Base-by-base conservation (phyloP, 441 rosid species). In the Breynia disticha region DNA sequence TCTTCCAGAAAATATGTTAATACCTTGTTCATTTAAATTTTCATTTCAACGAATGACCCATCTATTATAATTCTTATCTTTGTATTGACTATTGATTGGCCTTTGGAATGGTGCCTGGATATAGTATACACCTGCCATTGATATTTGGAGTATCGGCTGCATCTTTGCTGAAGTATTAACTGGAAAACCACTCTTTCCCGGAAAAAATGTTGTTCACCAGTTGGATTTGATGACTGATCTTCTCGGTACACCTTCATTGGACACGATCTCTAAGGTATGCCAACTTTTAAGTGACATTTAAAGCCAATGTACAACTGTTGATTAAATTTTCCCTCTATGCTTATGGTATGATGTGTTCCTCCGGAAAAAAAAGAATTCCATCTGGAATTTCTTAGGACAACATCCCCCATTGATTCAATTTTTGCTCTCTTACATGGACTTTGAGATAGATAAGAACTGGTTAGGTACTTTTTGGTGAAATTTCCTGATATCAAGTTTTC, bases 111-210 rank as follows among this genome's bases (percentile, higher is more conserved):
- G 44, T 11, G 1, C 52, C 20, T 66, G 62, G 59, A 43, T 75
- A 69, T 84, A 91, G 98, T 91, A 88, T 65, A 91, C 98, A 15
- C 91, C 98, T 14, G 97, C 98, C 45, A 86, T 91, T 60, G 98
- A 91, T 60, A 81, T 91, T 48, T 91, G 98, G 98, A 79, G 98
- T 65, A 84, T 91, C 54, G 97, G 98, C 54, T 88, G 97, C 80
- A 91, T 91, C 63, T 91, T 91, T 71, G 98, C 95, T 15, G 98
- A 91, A 64, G 88, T 91, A 21, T 70, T 88, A 59, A 82, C 78
- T 10, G 95, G 97, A 59, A 86, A 78, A 63, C 95, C 95, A 11
- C 74, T 88, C 52, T 91, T 86, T 70, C 95, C 97, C 57, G 95
- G 98, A 16, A 91, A 88, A 70, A 86, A 87, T 67, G 96, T 87